Evolutionary conservation across 768 basidiomycete species (phyloP).

Genomic region (Boletus barrowsii): DNA sequence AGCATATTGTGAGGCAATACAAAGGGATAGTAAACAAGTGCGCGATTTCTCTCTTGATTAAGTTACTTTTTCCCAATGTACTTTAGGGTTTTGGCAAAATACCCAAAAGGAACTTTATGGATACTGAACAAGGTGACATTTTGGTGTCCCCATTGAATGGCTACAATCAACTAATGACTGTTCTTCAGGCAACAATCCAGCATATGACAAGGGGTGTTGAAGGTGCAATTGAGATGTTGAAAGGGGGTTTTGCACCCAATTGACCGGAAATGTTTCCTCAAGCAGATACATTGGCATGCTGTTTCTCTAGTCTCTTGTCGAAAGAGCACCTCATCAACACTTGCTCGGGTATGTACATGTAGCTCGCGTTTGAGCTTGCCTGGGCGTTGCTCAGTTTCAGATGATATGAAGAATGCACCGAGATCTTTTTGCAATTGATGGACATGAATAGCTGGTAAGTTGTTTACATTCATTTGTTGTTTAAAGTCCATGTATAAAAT

Average conservation of each 20-base stretch:
- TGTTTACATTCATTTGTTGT: neutral
- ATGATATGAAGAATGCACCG: conserved; percentile 64
- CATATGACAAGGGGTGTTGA: conserved; percentile 67
- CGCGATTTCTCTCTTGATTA: conserved; percentile 13
- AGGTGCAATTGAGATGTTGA: conserved; percentile 62
- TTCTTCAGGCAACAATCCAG: conserved; percentile 60
- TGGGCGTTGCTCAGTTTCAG: conserved; percentile 69
- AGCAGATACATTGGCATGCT: conserved; percentile 62
- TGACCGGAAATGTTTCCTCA: conserved; percentile 57
- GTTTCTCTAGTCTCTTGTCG: neutral
- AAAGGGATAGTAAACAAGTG: conserved; percentile 61
- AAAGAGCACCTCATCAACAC: neutral
- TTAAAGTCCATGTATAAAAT: neutral
- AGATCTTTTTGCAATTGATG: conserved; percentile 60
- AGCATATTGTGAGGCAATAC: conserved; percentile 60
- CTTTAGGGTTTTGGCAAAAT: conserved; percentile 50
- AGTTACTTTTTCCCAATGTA: neutral
- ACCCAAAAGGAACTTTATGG: conserved; percentile 71
- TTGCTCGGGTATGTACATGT: conserved; percentile 26
- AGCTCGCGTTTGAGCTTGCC: conserved; percentile 74
- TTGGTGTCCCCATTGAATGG: neutral
- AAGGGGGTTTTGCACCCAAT: conserved; percentile 53
- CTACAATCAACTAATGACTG: neutral
- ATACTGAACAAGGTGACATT: conserved; percentile 59
- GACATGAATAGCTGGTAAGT: conserved; percentile 68